phyloP scores from a whole-genome alignment of 1,284 basidiomycete genomes.

The Pseudozyma thailandica region DNA sequence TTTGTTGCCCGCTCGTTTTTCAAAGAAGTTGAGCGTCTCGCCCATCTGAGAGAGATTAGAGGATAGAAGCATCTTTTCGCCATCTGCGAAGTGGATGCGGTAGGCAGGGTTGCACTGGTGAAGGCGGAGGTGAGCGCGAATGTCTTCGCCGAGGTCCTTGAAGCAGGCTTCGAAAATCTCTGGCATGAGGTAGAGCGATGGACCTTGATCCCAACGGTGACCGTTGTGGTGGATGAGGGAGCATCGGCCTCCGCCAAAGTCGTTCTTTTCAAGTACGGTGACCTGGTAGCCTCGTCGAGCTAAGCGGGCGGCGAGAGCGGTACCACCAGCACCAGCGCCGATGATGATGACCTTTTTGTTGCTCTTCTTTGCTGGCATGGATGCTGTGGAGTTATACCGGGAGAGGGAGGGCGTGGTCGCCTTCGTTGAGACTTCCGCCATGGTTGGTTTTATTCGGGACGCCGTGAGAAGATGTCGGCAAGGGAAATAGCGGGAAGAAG shows the following conservation, averaged over 20 bases:
- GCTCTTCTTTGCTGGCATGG: constrained; percentile 9
- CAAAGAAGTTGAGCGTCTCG: constrained; percentile 70
- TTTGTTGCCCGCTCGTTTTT: constrained; percentile 70
- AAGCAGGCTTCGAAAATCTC: constrained; percentile 71
- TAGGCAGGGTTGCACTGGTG: constrained; percentile 60
- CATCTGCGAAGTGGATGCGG: constrained; percentile 58
- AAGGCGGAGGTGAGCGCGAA: constrained; percentile 70
- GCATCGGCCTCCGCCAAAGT: constrained; percentile 71
- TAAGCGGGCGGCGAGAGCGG: constrained; percentile 70
- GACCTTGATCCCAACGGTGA: constrained; percentile 70
- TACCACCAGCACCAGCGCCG: constrained; percentile 71
- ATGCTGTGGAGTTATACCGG: constrained; percentile 13
- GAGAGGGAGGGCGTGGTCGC: constrained; percentile 21
- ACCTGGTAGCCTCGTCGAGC: constrained; percentile 70
- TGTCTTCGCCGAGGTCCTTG: constrained; percentile 69
- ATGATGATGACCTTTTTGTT: constrained; percentile 61
- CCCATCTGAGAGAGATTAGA: constrained; percentile 71
- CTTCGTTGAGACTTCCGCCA: not conserved
- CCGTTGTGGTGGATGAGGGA: constrained; percentile 71
- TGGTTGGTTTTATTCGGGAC: no score
- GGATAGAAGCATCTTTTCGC: constrained; percentile 68
- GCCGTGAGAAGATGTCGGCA: no score
- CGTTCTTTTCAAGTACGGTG: constrained; percentile 69
- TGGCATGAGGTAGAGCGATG: constrained; percentile 71
- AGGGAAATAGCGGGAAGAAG: no score